These are phyloP conservation scores for Shiraia sp. DNA, from an alignment of 2,329 filamentous ascomycete species.

Conservation along the genomic window DNA sequence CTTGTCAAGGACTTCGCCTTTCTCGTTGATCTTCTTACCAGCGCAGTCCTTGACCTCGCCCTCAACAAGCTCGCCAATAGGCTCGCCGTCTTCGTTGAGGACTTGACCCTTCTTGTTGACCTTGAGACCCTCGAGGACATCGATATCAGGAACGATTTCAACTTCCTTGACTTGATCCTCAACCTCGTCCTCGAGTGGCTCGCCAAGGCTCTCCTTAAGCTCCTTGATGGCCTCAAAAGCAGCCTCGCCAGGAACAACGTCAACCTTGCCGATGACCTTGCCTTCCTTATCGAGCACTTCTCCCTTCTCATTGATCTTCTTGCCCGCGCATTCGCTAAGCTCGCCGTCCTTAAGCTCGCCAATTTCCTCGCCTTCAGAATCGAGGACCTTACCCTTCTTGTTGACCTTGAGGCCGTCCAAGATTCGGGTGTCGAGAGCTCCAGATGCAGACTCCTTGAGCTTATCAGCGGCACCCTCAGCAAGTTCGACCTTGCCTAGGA, in stretches of 20 bases:
- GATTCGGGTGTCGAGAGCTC: slow-evolving; percentile 52
- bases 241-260: slow-evolving; percentile 54
- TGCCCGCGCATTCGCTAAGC: slow-evolving; percentile 48
- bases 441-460: slow-evolving; percentile 47
- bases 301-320: slow-evolving; percentile 55
- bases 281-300: slow-evolving; percentile 56
- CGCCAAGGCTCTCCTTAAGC: slow-evolving; percentile 51
- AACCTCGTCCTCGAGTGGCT: slow-evolving; percentile 29
- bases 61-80: slow-evolving; percentile 57
- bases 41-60: slow-evolving; percentile 66
- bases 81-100: slow-evolving; percentile 57
- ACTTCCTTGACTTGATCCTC: slow-evolving; percentile 48
- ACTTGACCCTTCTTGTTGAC: slow-evolving; percentile 63
- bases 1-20: slow-evolving; percentile 67
- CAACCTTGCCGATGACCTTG: slow-evolving; percentile 55
- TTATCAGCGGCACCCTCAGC: slow-evolving; percentile 54
- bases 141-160: slow-evolving; percentile 49
- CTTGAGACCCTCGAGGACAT: slow-evolving; percentile 57
- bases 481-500: slow-evolving; percentile 55
- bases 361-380: slow-evolving; percentile 56
- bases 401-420: slow-evolving; percentile 60
- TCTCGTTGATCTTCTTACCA: slow-evolving; percentile 66
- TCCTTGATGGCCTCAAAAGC: slow-evolving; percentile 55
- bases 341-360: slow-evolving; percentile 55
- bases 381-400: slow-evolving; percentile 60